Conservation (phyloP, 2,329 filamentous ascomycete genomes). For the Pestalotiopsis sp. region DNA sequence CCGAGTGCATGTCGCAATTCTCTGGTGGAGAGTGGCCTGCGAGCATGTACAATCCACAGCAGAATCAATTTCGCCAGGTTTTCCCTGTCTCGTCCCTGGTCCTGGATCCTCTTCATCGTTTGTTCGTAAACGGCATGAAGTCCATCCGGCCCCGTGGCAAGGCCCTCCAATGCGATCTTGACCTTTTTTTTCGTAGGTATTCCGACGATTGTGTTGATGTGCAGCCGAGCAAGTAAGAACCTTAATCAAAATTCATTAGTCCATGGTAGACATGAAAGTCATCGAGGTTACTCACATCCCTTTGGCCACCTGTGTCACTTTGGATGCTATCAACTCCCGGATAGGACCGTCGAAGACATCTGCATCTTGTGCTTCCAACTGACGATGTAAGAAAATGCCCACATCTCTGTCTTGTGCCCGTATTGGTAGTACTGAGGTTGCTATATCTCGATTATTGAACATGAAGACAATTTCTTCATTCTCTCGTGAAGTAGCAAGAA, state of each 20-base stretch:
- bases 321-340: not conserved
- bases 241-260: not conserved
- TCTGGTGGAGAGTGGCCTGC: not conserved
- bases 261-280: too few relatives aligned
- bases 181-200: not conserved
- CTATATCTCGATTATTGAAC: not conserved
- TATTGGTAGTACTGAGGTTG: not conserved
- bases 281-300: not conserved
- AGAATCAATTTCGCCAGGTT: not conserved
- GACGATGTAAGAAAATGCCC: not conserved
- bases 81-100: not conserved
- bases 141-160: not conserved
- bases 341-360: not conserved
- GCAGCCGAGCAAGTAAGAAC: not conserved
- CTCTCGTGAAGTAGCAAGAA: not conserved
- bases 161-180: not conserved
- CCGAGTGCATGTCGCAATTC: not conserved
- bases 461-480: not conserved
- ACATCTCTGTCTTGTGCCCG: not conserved
- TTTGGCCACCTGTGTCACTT: not conserved
- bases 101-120: not conserved
- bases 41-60: not conserved
- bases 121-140: not conserved
- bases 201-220: not conserved
- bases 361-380: not conserved